Base-by-base conservation (phyloP, 129 eudicot species). In the carrot (Daucus carota) region DNA sequence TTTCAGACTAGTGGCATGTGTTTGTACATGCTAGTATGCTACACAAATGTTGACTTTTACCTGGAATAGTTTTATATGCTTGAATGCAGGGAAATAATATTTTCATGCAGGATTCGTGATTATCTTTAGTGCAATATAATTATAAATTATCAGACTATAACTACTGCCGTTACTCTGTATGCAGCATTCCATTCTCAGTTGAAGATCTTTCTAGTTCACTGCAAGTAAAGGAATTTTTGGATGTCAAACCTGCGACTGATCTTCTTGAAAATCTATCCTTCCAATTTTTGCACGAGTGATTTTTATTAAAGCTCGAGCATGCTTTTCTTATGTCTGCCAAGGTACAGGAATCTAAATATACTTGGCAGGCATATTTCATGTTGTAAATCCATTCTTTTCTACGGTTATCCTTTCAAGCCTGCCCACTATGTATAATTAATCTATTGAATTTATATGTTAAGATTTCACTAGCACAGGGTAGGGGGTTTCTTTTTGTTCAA, bases 171-270 rank as follows among this genome's bases (percentile, higher is more conserved):
- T 24, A 22, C 77, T 76, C 41, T 75, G 29, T 17, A 72, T 82
- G 91, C 92, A 93, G 98, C 90, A 93, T 93, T 36, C 98, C 98
- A 3, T 93, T 93, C 87, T 90, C 96, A 3, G 86, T 90, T 18
- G 98, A 93, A 28, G 98, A 93, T 47, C 85, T 93, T 24, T 88
- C 95, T 0, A 85, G 76, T 70, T 84, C 98, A 29, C 81, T 90
- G 76, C 87, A 85, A 81, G 90, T 80, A 45, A 90, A 90, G 85
- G 98, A 92, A 44, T 90, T 90, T 76, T 47, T 82, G 29, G 96
- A 92, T 31, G 98, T 93, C 63, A 88, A 86, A 80, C 88, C 96
- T 20, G 96, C 98, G 2, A 63, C 65, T 18, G 95, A 86, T 65
- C 96, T 92, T 73, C 72, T 83, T 20, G 92, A 90, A 74, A 90